Evolutionary conservation across 176 grass and related monocot species (phyloP).

Genomic region (Neostapfia colusana): DNA sequence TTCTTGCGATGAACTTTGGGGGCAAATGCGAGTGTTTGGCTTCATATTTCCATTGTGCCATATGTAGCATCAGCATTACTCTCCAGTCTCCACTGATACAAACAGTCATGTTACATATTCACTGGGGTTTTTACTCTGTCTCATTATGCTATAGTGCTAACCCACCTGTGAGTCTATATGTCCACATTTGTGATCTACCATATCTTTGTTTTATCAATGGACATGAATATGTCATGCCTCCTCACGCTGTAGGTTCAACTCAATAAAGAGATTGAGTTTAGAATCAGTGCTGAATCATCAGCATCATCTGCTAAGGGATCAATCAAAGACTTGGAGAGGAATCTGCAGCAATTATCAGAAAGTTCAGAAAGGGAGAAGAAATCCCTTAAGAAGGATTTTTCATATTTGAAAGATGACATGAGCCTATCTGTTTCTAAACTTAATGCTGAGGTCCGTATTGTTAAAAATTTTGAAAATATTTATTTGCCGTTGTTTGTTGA

Average conservation of each 20-base stretch:
- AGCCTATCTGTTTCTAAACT: conserved; percentile 57
- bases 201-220: conserved; percentile 21
- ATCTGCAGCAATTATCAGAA: conserved; percentile 63
- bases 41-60: conserved; percentile 13
- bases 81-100: background rate
- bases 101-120: background rate
- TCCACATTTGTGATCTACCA: background rate
- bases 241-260: conserved; percentile 60
- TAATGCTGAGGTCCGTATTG: conserved; percentile 64
- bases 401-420: conserved; percentile 69
- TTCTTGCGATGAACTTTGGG: background rate
- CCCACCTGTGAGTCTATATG: background rate
- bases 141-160: background rate
- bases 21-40: background rate
- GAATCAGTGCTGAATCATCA: conserved; percentile 57
- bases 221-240: conserved; percentile 16
- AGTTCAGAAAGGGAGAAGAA: conserved; percentile 88
- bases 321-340: conserved; percentile 63
- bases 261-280: conserved; percentile 69
- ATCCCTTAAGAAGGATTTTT: conserved; percentile 66
- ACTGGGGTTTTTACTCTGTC: background rate
- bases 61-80: background rate
- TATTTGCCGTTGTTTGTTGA: conserved; percentile 18
- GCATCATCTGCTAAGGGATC: conserved; percentile 63
- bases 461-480: conserved; percentile 28